phyloP scores from a whole-genome alignment of 192 early-diverging fungal species.

The Haplosporangium gracile region DNA sequence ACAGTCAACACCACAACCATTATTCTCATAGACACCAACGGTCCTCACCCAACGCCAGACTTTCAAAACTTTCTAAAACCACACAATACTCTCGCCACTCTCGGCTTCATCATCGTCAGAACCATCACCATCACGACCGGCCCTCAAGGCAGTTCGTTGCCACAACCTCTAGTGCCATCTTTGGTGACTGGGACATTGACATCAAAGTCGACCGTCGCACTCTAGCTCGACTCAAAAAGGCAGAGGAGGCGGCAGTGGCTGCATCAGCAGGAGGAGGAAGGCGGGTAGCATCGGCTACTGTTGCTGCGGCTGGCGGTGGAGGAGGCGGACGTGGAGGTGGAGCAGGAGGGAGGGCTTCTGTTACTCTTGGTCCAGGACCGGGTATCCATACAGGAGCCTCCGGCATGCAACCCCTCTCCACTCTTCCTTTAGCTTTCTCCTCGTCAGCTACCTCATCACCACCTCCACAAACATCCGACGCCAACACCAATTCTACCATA shows the following conservation, averaged over 20 bases:
- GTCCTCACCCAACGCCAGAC: conserved; percentile 5
- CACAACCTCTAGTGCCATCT: conserved; percentile 26
- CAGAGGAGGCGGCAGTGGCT: conserved; percentile 11
- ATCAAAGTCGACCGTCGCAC: conserved; percentile 39
- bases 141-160: conserved; percentile 16
- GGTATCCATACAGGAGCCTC: conserved; percentile 15
- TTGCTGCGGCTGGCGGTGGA: neutral
- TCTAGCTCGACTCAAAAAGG: conserved; percentile 6
- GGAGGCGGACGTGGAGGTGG: conserved; percentile 5
- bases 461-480: neutral
- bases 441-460: neutral
- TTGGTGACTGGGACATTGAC: conserved; percentile 40
- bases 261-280: neutral
- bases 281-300: neutral
- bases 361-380: neutral
- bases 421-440: conserved; percentile 5
- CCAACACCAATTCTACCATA: neutral
- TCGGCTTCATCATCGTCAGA: neutral
- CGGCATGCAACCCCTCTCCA: conserved; percentile 16
- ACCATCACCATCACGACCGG: conserved; percentile 21
- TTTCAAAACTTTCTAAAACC: conserved; percentile 13
- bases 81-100: conserved; percentile 13
- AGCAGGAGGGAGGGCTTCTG: conserved; percentile 11
- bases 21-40: conserved; percentile 2
- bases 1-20: neutral